A percentile compares a stretch with the other conserved stretches of the same genome.
Conservation (phyloP, 805 yeast species). For the Wickerhamiella hasegawae region DNA sequence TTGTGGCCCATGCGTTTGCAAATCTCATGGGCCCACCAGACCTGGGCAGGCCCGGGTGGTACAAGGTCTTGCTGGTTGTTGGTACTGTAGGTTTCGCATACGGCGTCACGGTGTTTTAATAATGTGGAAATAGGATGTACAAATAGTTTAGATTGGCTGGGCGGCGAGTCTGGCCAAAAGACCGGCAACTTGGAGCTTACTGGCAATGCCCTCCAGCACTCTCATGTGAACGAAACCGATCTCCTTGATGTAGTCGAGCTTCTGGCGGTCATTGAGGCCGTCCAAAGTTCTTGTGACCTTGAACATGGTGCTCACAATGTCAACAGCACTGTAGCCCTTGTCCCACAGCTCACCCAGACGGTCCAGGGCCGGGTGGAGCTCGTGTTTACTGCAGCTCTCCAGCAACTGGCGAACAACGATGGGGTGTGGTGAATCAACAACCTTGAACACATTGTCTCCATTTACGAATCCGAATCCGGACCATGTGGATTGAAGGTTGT, state of each 20-base stretch:
- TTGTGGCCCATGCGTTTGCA: constrained; percentile 49
- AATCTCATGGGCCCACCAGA: constrained; percentile 57
- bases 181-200: constrained; percentile 75
- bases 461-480: constrained; percentile 89
- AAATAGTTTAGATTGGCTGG: background rate
- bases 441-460: constrained; percentile 82
- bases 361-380: constrained; percentile 50
- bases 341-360: constrained; percentile 60
- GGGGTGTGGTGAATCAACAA: constrained; percentile 96
- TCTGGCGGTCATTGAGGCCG: constrained; percentile 46
- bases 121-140: background rate
- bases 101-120: constrained; percentile 1
- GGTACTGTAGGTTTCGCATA: constrained; percentile 29
- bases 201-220: constrained; percentile 80
- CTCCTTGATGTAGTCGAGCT: constrained; percentile 66
- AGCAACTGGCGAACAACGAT: constrained; percentile 59
- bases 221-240: constrained; percentile 89
- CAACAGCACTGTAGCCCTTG: constrained; percentile 87
- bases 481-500: constrained; percentile 82
- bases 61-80: constrained; percentile 21
- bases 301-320: constrained; percentile 80
- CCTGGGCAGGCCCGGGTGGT: constrained; percentile 8
- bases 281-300: constrained; percentile 67
- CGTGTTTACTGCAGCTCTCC: constrained; percentile 24
- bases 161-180: constrained; percentile 41